Evolutionary conservation across 306 rosid genomes (phyloP).

Genomic region (Quercus gilva): DNA sequence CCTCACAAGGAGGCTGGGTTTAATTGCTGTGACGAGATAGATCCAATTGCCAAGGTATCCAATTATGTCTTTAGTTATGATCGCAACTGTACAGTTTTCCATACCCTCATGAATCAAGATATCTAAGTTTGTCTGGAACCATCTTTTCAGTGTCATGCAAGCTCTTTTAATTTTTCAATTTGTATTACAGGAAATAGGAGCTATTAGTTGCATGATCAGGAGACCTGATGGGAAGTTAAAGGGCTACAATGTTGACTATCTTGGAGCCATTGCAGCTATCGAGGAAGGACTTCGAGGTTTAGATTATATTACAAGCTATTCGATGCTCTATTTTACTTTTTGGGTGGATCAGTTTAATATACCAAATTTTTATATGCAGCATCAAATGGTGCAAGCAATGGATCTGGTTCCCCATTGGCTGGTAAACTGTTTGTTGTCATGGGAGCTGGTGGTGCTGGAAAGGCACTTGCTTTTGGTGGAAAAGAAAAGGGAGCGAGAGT

Average conservation of each 20-base stretch:
- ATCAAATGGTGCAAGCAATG: constrained; percentile 17
- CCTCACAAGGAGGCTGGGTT: constrained; percentile 64
- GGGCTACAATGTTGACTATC: constrained; percentile 62
- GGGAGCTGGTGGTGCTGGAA: constrained; percentile 83
- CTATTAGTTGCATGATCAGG: constrained; percentile 70
- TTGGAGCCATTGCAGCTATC: constrained; percentile 69
- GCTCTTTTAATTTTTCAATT: neutral
- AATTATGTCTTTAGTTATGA: neutral
- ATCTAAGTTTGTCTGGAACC: neutral
- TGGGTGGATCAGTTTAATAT: neutral
- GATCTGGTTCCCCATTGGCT: constrained; percentile 46
- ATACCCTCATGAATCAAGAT: neutral
- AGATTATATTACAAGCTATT: neutral
- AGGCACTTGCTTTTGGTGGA: constrained; percentile 73
- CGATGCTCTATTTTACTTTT: neutral
- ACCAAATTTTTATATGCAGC: constrained; percentile 18
- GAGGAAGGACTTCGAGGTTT: constrained; percentile 64
- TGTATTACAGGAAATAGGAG: constrained; percentile 52
- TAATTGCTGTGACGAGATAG: constrained; percentile 54
- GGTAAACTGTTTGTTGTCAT: constrained; percentile 62
- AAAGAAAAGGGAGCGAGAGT: constrained; percentile 77
- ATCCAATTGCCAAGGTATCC: constrained; percentile 56
- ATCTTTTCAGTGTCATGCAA: neutral
- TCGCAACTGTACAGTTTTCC: neutral
- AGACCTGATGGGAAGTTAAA: constrained; percentile 49